These are phyloP conservation scores for Citrus maxima DNA, from an alignment of 345 rosid species.

Conservation along the genomic window DNA sequence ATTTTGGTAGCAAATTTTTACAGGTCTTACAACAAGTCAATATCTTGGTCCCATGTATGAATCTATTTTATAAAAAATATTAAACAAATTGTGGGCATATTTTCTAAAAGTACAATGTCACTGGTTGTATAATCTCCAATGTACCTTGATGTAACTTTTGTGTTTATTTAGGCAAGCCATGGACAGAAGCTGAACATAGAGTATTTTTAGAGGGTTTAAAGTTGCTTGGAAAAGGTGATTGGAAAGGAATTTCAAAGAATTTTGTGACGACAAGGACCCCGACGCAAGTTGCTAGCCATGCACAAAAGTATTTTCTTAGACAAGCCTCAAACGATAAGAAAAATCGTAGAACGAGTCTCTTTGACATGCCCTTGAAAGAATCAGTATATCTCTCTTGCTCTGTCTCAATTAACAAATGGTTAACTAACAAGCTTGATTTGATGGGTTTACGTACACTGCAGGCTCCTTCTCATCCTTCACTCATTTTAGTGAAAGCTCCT, in stretches of 20 bases:
- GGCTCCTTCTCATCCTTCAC: background rate
- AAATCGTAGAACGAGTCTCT: conserved; percentile 57
- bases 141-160: background rate
- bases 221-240: conserved; percentile 60
- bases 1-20: background rate
- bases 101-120: too few relatives aligned
- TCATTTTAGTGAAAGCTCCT: background rate
- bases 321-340: conserved; percentile 30
- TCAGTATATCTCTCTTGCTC: conserved; percentile 10
- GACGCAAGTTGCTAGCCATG: conserved; percentile 74
- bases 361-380: conserved; percentile 40
- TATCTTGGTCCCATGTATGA: too few relatives aligned
- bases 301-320: conserved; percentile 65
- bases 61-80: too few relatives aligned
- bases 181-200: conserved; percentile 67
- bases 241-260: conserved; percentile 61
- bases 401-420: background rate
- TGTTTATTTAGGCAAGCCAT: conserved; percentile 45
- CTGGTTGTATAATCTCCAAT: too few relatives aligned
- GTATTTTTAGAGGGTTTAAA: conserved; percentile 46
- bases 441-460: background rate
- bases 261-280: conserved; percentile 55
- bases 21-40: background rate
- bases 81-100: too few relatives aligned
- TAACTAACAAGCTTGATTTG: background rate